Evolutionary conservation across 2,329 filamentous ascomycete genomes (phyloP), one percentile per base, ranked within the genome.

Genomic region (Pseudogymnoascus sp.): DNA sequence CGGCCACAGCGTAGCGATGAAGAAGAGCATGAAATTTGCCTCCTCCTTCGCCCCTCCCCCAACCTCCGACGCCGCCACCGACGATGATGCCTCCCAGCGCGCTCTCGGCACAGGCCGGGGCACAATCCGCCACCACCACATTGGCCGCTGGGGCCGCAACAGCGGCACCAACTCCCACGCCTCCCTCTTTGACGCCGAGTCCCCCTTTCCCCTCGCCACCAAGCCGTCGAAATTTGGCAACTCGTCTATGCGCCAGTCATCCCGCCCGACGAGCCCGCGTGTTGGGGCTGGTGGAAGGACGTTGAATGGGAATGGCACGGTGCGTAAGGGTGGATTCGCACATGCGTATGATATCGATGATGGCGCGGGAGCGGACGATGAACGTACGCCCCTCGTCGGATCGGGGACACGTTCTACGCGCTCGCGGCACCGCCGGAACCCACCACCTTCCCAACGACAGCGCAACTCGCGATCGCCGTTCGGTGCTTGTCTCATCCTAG

Each of bases 11-110:
- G 78, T 88, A 15, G 82, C 82, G 7, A 83, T 88, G 67, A 97
- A 95, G 76, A 91, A 90, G 77, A 95, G 88, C 75, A 97, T 96
- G 91, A 97, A 97, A 70, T 97, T 97, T 71, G 89, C 90, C 62
- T 86, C 79, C 66, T 85, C 81, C 65, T 84, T 82, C 64, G 80
- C 77, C 64, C 75, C 78, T 15, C 70, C 72, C n/a, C 62, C 64
- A 5, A 63, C 65, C 35, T 76, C 72, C 62, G 39, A 43, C 18
- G 65, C 75, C 18, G 81, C 86, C 58, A 86, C 81, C 57, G 87
- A 91, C 15, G 84, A 87, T 61, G 85, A 86, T 60, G 86, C 86
- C 14, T 83, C 83, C 65, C 84, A 85, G 61, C 83, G 80, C 20
- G 78, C 80, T 14, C 77, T 78, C 20, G 86, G 88, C 28, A 85